A percentile compares a stretch with the other conserved stretches of the same genome.
phyloP scores from a whole-genome alignment of 2,329 filamentous ascomycete species.

The Colletotrichum gloeosporioides region DNA sequence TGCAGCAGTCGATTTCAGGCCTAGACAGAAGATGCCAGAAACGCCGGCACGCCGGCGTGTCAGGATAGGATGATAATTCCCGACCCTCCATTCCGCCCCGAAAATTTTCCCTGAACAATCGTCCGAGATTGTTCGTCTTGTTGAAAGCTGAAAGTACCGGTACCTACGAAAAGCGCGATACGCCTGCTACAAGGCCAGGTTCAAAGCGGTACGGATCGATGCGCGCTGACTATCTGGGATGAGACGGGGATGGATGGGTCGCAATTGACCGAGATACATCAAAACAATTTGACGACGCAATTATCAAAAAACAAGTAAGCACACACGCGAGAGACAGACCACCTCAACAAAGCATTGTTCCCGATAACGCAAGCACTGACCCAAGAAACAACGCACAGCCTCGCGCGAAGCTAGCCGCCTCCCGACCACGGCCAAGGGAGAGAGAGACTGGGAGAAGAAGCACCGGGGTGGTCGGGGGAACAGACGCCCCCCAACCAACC shows the following conservation, averaged over 20 bases:
- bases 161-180: not conserved
- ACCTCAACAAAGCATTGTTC: slow-evolving; percentile 18
- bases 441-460: not conserved
- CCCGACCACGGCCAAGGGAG: not conserved
- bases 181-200: not conserved
- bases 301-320: not conserved
- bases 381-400: slow-evolving; percentile 5
- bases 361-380: not conserved
- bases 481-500: not conserved
- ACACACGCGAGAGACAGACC: not conserved
- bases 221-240: not conserved
- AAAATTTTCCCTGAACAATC: not conserved
- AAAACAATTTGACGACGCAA: not conserved
- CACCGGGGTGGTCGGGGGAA: not conserved
- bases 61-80: not conserved
- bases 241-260: not conserved
- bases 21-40: not conserved
- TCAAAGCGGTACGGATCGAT: not conserved
- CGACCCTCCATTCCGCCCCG: slow-evolving; percentile 7
- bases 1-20: not conserved
- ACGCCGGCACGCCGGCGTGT: not conserved
- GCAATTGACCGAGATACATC: not conserved
- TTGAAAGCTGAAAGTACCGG: not conserved
- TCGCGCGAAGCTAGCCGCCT: not conserved
- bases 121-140: not conserved